phyloP scores from a whole-genome alignment of 2,329 filamentous ascomycete species.

The Camillea tinctor region DNA sequence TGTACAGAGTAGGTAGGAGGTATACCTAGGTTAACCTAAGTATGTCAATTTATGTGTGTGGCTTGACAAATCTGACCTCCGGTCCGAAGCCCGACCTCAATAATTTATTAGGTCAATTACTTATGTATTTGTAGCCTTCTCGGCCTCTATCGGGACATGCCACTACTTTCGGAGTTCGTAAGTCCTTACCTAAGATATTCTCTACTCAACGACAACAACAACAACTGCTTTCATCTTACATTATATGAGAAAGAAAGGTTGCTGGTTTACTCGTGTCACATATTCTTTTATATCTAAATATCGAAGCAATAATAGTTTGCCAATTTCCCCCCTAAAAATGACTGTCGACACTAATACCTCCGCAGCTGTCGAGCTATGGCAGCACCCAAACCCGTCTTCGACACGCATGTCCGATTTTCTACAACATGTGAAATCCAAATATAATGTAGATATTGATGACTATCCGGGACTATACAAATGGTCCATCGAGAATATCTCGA shows the following conservation, averaged over 20 bases:
- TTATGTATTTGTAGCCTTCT: slow-evolving; percentile 1
- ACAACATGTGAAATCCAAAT: slow-evolving; percentile 64
- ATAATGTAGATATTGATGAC: slow-evolving; percentile 58
- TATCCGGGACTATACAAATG: slow-evolving; percentile 81
- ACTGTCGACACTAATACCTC: slow-evolving; percentile 14
- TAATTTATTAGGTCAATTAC: neutral
- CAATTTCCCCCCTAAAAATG: slow-evolving; percentile 16
- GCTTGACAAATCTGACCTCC: neutral
- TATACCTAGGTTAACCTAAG: neutral
- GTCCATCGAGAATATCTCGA: slow-evolving; percentile 73
- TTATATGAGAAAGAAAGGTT: neutral
- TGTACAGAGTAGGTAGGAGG: neutral
- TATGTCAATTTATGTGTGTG: neutral
- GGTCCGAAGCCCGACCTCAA: slow-evolving; percentile 4
- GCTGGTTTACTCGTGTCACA: neutral
- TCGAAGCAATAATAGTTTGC: neutral
- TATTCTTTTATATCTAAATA: neutral
- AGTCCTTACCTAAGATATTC: slow-evolving; percentile 2
- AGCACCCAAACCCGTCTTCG: slow-evolving; percentile 62
- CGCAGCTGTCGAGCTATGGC: slow-evolving; percentile 61
- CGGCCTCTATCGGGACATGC: slow-evolving; percentile 8
- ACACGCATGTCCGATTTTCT: slow-evolving; percentile 75
- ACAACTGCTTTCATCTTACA: neutral
- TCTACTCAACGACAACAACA: neutral
- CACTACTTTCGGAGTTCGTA: neutral